Base-by-base conservation (phyloP, 495 filamentous ascomycete species). In the Talaromyces borbonicus region DNA sequence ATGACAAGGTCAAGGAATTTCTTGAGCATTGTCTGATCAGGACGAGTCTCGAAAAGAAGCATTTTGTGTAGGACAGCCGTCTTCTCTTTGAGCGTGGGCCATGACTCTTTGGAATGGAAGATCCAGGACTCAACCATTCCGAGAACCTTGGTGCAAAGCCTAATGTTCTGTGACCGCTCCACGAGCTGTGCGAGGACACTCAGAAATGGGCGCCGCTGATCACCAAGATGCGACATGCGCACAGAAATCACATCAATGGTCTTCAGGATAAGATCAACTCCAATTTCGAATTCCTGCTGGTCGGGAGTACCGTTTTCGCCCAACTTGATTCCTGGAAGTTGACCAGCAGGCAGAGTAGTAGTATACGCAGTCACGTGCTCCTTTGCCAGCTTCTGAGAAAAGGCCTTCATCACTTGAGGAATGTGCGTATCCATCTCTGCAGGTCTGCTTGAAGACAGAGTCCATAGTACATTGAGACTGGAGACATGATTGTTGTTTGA, bases 11-110 rank as follows among this genome's bases (percentile, higher is more conserved):
- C 84, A 30, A 99, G 74, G 71, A 96, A 99, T 57, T 86, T 87
- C 53, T 80, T 87, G 30, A 96, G 67, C 66, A 97, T 81, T 0
- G 84, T 83, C 24, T 78, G 79, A 60, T 96, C 90, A 8, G 73
- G 60, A 18, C 90, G 77, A 40, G 83, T 76, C 59, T 99, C 93
- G 49, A 99, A 97, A 0, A 88, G 78, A 30, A 96, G 66, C 93
- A 99, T 99, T 64, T 99, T 99, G 55, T 88, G 85, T 14, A 99
- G 60, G 0, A 99, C 90, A 1, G 93, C 93, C 1, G 87, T 95
- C 67, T 97, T 97, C 63, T 99, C 93, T 58, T 99, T 99, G 4
- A 97, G 68, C 0, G 90, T 95, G 2, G 93, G 93, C 77, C 90
- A 95, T 4, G 86, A 85, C 47, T 95, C 90, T 24, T 83, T 86